A percentile compares a stretch with the other conserved stretches of the same genome.
phyloP scores from a whole-genome alignment of 306 rosid species.

The Prunus dulcis region DNA sequence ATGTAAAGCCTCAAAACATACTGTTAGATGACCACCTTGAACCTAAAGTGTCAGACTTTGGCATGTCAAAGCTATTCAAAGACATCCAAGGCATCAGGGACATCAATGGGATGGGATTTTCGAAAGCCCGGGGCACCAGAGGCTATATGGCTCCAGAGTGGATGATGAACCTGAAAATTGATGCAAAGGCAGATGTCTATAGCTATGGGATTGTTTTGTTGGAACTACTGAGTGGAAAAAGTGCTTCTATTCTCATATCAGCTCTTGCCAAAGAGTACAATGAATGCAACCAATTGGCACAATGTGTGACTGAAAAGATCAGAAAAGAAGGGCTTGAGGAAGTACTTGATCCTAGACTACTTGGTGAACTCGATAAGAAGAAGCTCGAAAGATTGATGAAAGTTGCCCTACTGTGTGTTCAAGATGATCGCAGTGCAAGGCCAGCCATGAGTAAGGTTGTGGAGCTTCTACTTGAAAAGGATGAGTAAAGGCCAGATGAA shows the following conservation, averaged over 20 bases:
- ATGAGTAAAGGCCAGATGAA: background rate
- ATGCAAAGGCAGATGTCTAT: slow-evolving; percentile 43
- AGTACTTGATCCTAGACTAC: slow-evolving; percentile 28
- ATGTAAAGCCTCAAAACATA: slow-evolving; percentile 47
- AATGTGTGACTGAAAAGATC: slow-evolving; percentile 25
- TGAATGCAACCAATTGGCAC: slow-evolving; percentile 21
- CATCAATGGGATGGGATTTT: slow-evolving; percentile 19
- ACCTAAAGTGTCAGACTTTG: slow-evolving; percentile 40
- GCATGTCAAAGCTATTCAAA: slow-evolving; percentile 40
- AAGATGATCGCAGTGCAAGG: slow-evolving; percentile 35
- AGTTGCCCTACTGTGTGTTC: slow-evolving; percentile 30
- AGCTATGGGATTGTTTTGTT: slow-evolving; percentile 44
- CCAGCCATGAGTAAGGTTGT: slow-evolving; percentile 42
- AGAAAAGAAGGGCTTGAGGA: slow-evolving; percentile 19
- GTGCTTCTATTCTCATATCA: slow-evolving; percentile 16
- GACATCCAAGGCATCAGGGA: slow-evolving; percentile 25
- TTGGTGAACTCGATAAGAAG: background rate
- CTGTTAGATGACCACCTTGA: slow-evolving; percentile 26
- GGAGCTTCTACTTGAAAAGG: slow-evolving; percentile 24
- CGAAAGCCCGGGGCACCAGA: slow-evolving; percentile 40
- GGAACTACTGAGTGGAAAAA: slow-evolving; percentile 34
- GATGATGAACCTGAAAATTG: slow-evolving; percentile 39
- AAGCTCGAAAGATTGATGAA: slow-evolving; percentile 26
- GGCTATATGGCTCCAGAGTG: slow-evolving; percentile 50
- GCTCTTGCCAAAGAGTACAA: background rate